Conservation (phyloP, 208 protist genomes). For the Endotrypanum monterogeii region DNA sequence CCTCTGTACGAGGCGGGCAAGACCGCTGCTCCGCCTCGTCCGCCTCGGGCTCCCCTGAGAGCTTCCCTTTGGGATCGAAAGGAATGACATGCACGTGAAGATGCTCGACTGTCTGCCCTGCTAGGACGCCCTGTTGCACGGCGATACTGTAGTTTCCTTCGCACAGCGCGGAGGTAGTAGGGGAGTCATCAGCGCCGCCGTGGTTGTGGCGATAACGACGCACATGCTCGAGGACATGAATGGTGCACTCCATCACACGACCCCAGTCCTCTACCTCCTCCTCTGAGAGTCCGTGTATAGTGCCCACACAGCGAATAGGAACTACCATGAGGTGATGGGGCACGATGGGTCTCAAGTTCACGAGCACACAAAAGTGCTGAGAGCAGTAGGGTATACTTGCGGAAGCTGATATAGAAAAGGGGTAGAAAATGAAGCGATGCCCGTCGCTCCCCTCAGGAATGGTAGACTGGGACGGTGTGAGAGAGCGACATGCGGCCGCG, state of each 20-base stretch:
- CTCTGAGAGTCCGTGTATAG: constrained; percentile 61
- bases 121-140: constrained; percentile 70
- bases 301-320: constrained; percentile 74
- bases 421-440: constrained; percentile 55
- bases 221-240: constrained; percentile 59
- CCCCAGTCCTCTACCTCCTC: constrained; percentile 83
- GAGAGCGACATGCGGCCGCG: neutral
- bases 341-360: constrained; percentile 85
- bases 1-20: constrained; percentile 43
- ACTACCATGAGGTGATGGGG: constrained; percentile 83
- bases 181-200: neutral
- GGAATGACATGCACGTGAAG: constrained; percentile 87
- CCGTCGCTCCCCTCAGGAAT: neutral
- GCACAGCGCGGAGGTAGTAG: neutral
- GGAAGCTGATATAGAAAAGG: constrained; percentile 39
- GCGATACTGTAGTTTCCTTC: constrained; percentile 67
- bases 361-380: constrained; percentile 70
- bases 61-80: constrained; percentile 63
- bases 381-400: constrained; percentile 64
- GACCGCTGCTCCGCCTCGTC: constrained; percentile 59
- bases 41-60: constrained; percentile 73
- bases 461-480: neutral
- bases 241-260: constrained; percentile 50
- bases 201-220: constrained; percentile 7
- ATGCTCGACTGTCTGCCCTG: constrained; percentile 84